phyloP scores from a whole-genome alignment of 2,329 filamentous ascomycete genomes.

The Pseudofabraea citricarpa region DNA sequence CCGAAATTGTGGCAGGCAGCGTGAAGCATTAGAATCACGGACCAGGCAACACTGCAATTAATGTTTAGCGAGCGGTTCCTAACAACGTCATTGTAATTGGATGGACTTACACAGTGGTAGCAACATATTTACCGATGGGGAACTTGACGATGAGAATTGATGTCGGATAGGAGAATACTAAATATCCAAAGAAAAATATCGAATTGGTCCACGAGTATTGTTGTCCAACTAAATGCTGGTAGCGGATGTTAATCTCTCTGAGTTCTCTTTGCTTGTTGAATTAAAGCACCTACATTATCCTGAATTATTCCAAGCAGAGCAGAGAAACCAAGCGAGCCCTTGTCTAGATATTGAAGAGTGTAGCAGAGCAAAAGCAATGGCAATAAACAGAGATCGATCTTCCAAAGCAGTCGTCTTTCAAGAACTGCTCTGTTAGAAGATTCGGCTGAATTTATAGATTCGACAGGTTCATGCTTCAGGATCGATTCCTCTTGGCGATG shows the following conservation, averaged over 20 bases:
- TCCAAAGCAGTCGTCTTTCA: not conserved
- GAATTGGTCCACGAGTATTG: conserved; percentile 42
- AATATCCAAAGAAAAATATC: conserved; percentile 41
- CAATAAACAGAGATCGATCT: not conserved
- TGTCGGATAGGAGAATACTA: conserved; percentile 26
- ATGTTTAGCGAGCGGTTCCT: too few relatives aligned
- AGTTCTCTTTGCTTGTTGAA: too few relatives aligned
- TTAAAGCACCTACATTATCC: not conserved
- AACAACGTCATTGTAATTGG: conserved; percentile 33
- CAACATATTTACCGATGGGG: conserved; percentile 46
- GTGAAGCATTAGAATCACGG: conserved; percentile 32
- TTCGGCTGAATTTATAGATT: not conserved
- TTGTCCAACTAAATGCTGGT: conserved; percentile 31
- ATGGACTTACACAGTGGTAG: conserved; percentile 27
- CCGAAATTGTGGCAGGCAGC: conserved; percentile 32
- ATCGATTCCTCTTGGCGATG: not conserved
- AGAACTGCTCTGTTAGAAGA: not conserved
- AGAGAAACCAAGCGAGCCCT: conserved; percentile 46
- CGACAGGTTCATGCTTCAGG: not conserved
- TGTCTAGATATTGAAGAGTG: conserved; percentile 5
- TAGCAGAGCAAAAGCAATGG: conserved; percentile 3
- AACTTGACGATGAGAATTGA: conserved; percentile 46
- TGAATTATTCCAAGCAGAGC: conserved; percentile 48
- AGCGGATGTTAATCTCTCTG: too few relatives aligned
- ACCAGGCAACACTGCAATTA: too few relatives aligned